Evolutionary conservation across 352 stramenopile genomes (phyloP).

Genomic region (Pilasporangium apinafurcum): DNA sequence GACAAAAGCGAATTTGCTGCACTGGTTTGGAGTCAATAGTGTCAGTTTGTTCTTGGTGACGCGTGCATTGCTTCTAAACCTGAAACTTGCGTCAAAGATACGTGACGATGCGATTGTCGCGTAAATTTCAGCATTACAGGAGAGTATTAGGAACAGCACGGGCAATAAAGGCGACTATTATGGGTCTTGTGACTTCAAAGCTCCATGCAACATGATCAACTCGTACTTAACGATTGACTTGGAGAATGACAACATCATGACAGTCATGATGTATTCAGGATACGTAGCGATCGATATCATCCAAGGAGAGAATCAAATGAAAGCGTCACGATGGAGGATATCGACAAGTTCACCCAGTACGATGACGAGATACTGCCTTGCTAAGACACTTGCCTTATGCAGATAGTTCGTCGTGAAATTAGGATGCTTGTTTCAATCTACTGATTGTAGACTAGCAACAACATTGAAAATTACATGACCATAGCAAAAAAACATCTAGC

Average conservation of each 20-base stretch:
- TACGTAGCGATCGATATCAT: slow-evolving; percentile 36
- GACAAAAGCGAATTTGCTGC: slow-evolving; percentile 10
- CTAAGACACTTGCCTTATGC: too few species aligned
- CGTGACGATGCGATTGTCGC: slow-evolving; percentile 10
- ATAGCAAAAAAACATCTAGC: too few species aligned
- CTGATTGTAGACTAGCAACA: too few species aligned
- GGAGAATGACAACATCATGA: slow-evolving; percentile 11
- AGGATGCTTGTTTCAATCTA: too few species aligned
- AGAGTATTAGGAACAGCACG: slow-evolving; percentile 7
- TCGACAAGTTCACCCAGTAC: too few species aligned
- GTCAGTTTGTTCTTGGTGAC: slow-evolving; percentile 25
- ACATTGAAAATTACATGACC: too few species aligned
- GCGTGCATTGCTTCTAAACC: slow-evolving; percentile 12
- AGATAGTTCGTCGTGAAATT: too few species aligned
- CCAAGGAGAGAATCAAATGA: too few species aligned
- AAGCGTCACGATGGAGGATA: too few species aligned
- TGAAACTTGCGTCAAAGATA: slow-evolving; percentile 3
- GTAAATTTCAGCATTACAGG: slow-evolving; percentile 16
- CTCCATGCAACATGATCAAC: slow-evolving; percentile 29
- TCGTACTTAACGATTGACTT: slow-evolving; percentile 15
- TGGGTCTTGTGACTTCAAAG: slow-evolving; percentile 38
- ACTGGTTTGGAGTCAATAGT: slow-evolving; percentile 30
- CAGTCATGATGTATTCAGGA: slow-evolving; percentile 23
- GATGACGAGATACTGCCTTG: too few species aligned
- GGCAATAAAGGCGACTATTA: slow-evolving; percentile 22